Percentiles rank a stretch among this genome's conserved stretches.
Evolutionary conservation across 768 basidiomycete species (phyloP).

Genomic region (Leucocoprinus birnbaumii): DNA sequence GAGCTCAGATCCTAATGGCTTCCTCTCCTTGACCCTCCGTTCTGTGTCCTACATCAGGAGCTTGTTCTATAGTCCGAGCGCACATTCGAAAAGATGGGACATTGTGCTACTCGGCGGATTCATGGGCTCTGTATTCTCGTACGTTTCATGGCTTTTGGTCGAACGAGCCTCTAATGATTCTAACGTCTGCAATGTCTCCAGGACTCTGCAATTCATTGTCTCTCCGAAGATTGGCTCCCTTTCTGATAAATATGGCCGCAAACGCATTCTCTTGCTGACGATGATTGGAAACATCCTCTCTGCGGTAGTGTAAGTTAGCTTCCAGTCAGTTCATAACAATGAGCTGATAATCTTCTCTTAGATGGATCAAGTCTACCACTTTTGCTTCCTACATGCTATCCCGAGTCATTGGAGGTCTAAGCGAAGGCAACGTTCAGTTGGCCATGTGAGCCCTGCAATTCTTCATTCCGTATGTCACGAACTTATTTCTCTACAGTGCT

Average conservation of each 20-base stretch:
- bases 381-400: slow-evolving; percentile 91
- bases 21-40: slow-evolving; percentile 69
- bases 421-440: slow-evolving; percentile 97
- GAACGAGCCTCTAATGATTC: slow-evolving; percentile 23
- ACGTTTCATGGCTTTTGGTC: slow-evolving; percentile 29
- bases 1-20: slow-evolving; percentile 61
- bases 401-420: slow-evolving; percentile 87
- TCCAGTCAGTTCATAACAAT: background rate
- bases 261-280: slow-evolving; percentile 73
- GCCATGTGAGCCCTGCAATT: slow-evolving; percentile 66
- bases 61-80: slow-evolving; percentile 54
- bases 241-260: slow-evolving; percentile 90
- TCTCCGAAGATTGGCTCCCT: slow-evolving; percentile 80
- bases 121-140: slow-evolving; percentile 94
- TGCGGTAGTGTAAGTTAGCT: slow-evolving; percentile 68
- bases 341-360: slow-evolving; percentile 22
- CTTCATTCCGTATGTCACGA: background rate
- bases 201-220: slow-evolving; percentile 80
- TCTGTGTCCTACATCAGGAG: slow-evolving; percentile 67
- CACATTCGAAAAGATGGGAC: slow-evolving; percentile 83
- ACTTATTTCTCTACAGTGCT: slow-evolving; percentile 48
- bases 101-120: slow-evolving; percentile 90
- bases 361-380: slow-evolving; percentile 88
- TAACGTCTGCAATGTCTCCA: slow-evolving; percentile 29
- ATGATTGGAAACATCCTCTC: slow-evolving; percentile 95